Conservation (phyloP, 495 filamentous ascomycete species). For the Penicillium cinerascens region DNA sequence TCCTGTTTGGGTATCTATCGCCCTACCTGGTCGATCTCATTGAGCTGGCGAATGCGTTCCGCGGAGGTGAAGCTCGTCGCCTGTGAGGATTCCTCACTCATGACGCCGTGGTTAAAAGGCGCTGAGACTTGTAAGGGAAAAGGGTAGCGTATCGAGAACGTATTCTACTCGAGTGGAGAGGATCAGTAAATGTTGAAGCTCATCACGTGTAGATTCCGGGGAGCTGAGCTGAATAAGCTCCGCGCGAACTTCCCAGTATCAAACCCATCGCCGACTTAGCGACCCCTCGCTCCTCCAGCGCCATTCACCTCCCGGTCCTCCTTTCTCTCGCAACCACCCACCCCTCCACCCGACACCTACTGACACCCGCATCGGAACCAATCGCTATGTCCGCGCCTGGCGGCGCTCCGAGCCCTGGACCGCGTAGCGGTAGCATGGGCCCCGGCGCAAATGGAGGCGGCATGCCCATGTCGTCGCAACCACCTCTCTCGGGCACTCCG, state of each 20-base stretch:
- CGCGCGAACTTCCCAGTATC: not conserved
- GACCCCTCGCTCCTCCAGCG: not conserved
- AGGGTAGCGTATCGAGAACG: not conserved
- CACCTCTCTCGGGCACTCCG: constrained; percentile 37
- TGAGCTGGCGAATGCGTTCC: constrained; percentile 75
- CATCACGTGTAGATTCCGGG: not conserved
- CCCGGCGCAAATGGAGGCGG: constrained; percentile 41
- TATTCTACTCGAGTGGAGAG: not conserved
- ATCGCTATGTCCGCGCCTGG: constrained; percentile 45
- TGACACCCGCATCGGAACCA: not conserved
- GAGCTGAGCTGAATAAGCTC: not conserved
- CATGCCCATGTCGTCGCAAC: constrained; percentile 52
- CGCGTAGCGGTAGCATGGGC: constrained; percentile 52
- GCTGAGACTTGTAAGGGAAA: not conserved
- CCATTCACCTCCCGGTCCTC: not conserved
- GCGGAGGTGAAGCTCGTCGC: constrained; percentile 51
- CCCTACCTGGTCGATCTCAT: constrained; percentile 66
- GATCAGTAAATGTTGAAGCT: not conserved
- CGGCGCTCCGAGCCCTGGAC: constrained; percentile 46
- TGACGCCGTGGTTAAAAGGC: not conserved
- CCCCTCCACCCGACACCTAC: not conserved
- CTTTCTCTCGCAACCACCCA: not conserved
- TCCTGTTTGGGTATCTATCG: not conserved
- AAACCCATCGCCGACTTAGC: not conserved
- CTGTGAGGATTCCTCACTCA: constrained; percentile 13